Evolutionary conservation across 257 asterid genomes (phyloP), one percentile per base, ranked within the genome.

Genomic region (Solanum pinnatisectum): DNA sequence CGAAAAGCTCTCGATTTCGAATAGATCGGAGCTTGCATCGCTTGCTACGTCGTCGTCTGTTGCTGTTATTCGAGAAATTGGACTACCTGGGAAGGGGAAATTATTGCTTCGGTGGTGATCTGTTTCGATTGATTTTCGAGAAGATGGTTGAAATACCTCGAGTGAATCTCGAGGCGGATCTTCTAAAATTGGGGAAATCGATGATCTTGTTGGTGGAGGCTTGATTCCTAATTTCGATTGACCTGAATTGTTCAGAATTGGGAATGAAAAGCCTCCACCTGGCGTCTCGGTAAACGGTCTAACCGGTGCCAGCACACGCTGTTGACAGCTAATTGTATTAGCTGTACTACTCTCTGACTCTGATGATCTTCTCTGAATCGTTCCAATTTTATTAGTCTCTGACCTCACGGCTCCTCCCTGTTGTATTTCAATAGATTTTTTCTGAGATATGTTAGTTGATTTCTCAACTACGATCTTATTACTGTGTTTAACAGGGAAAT

Each of bases 11-110:
- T 96, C 99, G 84, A 96, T 94, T 83, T 96, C 99, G 87, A 96
- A 96, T 6, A 96, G 87, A 86, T 96, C 99, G 0, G 99, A 96
- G 82, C 99, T 96, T 7, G 99, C 98, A 11, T 96, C 99, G 85
- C 98, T 95, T 0, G 83, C 93, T 0, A 87, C 90, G 33, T 96
- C 99, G 35, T 96, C 99, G 0, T 96, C 98, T 15, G 86, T 25
- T 23, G 90, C 91, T 11, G 87, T 65, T 22, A 81, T 70, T 20
- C 93, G 92, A 8, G 93, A 90, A 18, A 88, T 89, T 3, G 97
- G 96, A 25, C 94, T 94, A 4, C 93, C 98, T 0, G 91, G 90
- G 8, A 88, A 87, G 40, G 84, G 88, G 82, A 88, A 91, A 25
- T 83, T 87, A 32, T 60, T 87, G 15, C 84, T 27, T 36, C 49